Evolutionary conservation across 2,329 filamentous ascomycete species (phyloP).

Genomic region (Aureobasidium sp.): DNA sequence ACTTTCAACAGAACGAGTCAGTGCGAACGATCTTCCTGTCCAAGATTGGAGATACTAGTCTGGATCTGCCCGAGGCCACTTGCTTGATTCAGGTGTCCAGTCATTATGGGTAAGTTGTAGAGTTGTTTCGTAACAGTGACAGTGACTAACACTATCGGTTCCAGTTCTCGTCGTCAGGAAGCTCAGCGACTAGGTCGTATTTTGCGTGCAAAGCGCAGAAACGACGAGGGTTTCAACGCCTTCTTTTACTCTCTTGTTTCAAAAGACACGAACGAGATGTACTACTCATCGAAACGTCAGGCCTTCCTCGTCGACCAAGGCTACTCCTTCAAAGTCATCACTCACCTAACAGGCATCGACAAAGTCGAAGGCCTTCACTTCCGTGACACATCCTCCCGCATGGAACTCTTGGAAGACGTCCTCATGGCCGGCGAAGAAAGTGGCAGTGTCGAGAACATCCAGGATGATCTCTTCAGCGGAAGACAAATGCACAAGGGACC

Average conservation of each 20-base stretch:
- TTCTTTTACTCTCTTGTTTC: constrained; percentile 98
- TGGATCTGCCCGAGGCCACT: constrained; percentile 91
- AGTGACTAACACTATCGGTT: background rate
- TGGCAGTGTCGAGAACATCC: constrained; percentile 60
- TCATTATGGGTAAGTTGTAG: constrained; percentile 64
- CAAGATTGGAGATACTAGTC: constrained; percentile 96
- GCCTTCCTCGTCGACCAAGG: constrained; percentile 96
- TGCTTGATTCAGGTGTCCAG: constrained; percentile 96
- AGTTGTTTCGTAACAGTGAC: background rate
- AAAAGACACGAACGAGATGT: constrained; percentile 97
- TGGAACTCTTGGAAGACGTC: constrained; percentile 80
- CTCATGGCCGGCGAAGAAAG: constrained; percentile 76
- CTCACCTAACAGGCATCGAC: constrained; percentile 84
- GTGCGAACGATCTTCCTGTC: constrained; percentile 93
- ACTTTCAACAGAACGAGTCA: constrained; percentile 85
- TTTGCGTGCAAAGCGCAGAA: constrained; percentile 85
- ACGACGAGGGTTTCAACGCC: constrained; percentile 97
- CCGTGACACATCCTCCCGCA: constrained; percentile 65
- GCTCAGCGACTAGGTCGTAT: constrained; percentile 90
- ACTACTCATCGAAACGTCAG: constrained; percentile 90
- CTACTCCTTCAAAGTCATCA: constrained; percentile 98
- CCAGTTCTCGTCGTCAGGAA: constrained; percentile 65
- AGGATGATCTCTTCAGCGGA: constrained; percentile 57
- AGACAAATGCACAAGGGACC: constrained; percentile 35
- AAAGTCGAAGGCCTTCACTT: constrained; percentile 74